Evolutionary conservation across 208 protist species (phyloP), one percentile per base, ranked within the genome.

Genomic region (Blechomonas ayalai): DNA sequence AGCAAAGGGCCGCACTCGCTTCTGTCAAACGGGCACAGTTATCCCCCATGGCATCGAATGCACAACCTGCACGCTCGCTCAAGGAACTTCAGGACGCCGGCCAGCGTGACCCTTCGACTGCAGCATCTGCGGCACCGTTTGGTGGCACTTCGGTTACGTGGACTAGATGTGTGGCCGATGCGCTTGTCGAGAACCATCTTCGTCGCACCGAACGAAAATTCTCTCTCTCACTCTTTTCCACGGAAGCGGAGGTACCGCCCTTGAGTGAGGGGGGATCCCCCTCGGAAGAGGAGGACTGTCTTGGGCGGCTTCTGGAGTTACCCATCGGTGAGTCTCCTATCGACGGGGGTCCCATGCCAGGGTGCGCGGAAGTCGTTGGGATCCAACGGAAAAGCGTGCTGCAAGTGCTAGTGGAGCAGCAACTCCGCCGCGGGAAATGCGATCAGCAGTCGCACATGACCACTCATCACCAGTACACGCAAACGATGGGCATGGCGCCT

Each of bases 171-270:
- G 35, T 92, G 27, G 67, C 73, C 0, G 84, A 92, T 49, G 63
- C 76, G 16, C 52, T 92, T 25, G 64, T 92, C 2, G 79, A 89
- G 47, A 78, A 87, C 56, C 84, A 92, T 57, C 61, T 92, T n/a
- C 72, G 79, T 7, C 64, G 67, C 27, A 89, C 79, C 4, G 56
- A 55, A 13, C 79, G 84, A 1, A 36, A 61, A 43, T 79, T 92
- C 59, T 82, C 80, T 4, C 57, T 90, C 4, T 76, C 84, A 10
- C 79, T 92, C 47, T 92, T 89, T 59, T 64, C 71, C 31, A 78
- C 70, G 4, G 84, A 92, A 49, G 84, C 75, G 23, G 76, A 88
- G 45, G 73, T 89, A 32, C 63, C 67, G 16, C 79, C 82, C 2
- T 50, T 89, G 35, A 82, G 44, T 49, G 54, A 28, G 19, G 59